Conservation (phyloP, 345 rosid genomes). For the Citropsis articulata region DNA sequence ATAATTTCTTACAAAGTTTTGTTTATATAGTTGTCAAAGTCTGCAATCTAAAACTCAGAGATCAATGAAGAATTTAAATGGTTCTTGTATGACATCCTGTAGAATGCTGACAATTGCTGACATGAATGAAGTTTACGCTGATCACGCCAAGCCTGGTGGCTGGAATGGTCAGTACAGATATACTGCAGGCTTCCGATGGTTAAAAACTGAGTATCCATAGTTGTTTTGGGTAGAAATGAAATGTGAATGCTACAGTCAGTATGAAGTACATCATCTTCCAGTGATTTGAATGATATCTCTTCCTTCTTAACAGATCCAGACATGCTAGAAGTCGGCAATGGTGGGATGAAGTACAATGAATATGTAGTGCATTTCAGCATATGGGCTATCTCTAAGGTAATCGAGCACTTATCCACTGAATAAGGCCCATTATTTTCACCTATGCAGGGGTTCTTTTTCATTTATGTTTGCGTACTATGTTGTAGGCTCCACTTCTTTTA, state of each 20-base stretch:
- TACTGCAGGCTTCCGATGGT: background rate
- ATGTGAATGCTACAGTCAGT: background rate
- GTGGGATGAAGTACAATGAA: slow-evolving; percentile 36
- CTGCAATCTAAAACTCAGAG: background rate
- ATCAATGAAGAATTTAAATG: background rate
- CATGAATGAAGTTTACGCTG: slow-evolving; percentile 23
- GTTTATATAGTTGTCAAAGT: background rate
- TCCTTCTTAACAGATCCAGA: slow-evolving; percentile 28
- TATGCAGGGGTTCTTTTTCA: background rate
- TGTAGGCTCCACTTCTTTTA: slow-evolving; percentile 43
- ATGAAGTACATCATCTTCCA: background rate
- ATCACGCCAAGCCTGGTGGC: slow-evolving; percentile 19
- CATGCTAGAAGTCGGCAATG: slow-evolving; percentile 45
- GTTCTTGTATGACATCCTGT: background rate
- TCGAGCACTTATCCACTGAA: background rate
- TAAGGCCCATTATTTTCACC: background rate
- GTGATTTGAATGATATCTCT: background rate
- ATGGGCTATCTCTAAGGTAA: slow-evolving; percentile 40
- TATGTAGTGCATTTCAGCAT: slow-evolving; percentile 37
- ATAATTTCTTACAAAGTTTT: background rate
- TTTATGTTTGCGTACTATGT: background rate
- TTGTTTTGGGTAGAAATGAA: background rate
- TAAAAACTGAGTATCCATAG: background rate
- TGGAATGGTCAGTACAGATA: slow-evolving; percentile 18
- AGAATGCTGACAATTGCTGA: slow-evolving; percentile 17